phyloP scores from a whole-genome alignment of 768 basidiomycete species.

The Lepiota brunneoincarnata region DNA sequence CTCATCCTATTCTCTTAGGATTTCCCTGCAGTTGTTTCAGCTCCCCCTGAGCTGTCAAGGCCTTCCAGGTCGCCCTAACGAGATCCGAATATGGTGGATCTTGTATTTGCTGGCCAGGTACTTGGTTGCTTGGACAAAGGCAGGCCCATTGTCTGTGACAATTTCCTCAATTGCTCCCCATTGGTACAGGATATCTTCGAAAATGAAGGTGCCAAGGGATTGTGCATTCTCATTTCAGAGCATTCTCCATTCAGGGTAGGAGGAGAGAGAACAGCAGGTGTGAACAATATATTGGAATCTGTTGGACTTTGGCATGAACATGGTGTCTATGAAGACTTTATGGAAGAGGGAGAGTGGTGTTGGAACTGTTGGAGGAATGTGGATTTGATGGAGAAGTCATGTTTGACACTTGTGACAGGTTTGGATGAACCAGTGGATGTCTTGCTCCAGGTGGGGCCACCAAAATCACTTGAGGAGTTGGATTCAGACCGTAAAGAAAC shows the following conservation, averaged over 20 bases:
- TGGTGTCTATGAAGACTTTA: slow-evolving; percentile 25
- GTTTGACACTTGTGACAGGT: slow-evolving; percentile 32
- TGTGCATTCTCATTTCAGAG: slow-evolving; percentile 20
- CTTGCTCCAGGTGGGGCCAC: slow-evolving; percentile 26
- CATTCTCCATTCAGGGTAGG: slow-evolving; percentile 20
- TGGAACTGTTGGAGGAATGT: slow-evolving; percentile 25
- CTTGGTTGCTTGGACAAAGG: too few relatives aligned
- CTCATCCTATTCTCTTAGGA: too few relatives aligned
- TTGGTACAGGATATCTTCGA: slow-evolving; percentile 29
- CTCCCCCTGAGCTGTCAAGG: too few relatives aligned
- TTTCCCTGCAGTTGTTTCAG: too few relatives aligned
- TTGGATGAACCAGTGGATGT: slow-evolving; percentile 29
- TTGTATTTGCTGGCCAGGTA: slow-evolving; percentile 22
- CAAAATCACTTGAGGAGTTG: slow-evolving; percentile 21
- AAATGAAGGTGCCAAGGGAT: too few relatives aligned
- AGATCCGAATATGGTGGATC: slow-evolving; percentile 38
- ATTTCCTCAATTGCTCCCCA: slow-evolving; percentile 34
- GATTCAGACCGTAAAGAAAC: too few relatives aligned
- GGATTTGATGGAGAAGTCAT: slow-evolving; percentile 17
- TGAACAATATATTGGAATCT: slow-evolving; percentile 24
- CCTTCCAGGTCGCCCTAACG: too few relatives aligned
- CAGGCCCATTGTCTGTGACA: slow-evolving; percentile 30
- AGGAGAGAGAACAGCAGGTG: slow-evolving; percentile 20
- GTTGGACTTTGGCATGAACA: slow-evolving; percentile 21
- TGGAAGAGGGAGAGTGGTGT: slow-evolving; percentile 23